Base-by-base conservation (phyloP, 371 early-diverging fungal genomes). In the Apophysomyces sp. region DNA sequence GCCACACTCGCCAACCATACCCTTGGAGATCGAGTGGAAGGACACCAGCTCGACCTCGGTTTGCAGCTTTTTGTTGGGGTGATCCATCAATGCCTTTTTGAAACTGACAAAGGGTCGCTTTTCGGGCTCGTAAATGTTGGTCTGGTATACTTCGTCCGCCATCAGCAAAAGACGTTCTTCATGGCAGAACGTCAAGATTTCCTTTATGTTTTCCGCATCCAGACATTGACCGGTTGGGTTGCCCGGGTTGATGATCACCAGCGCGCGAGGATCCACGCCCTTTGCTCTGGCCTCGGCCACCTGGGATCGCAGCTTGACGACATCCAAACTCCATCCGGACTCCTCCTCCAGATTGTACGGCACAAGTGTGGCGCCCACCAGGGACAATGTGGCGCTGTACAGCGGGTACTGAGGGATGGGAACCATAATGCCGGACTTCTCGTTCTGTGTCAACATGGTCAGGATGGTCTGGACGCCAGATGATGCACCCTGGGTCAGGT, bases 401-500 rank as follows among this genome's bases (percentile, higher is more conserved):
- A 98, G 88, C 16, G 99, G 99, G 66, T 98, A 98, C 71, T 98
- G 99, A 16, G 99, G 99, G 57, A 97, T 96, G 16, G 99, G 99
- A 15, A 98, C 96, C 95, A 98, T 92, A 67, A 97, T 84, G 30
- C 98, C 98, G 16, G 95, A 92, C 32, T 90, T 83, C 30, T 74
- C 60, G 69, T 92, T 74, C 49, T 91, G 71, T 3, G 94, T 91
- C 36, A 98, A 70, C 58, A 93, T 70, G 65, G 95, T 92, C 31
- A 98, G 76, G 29, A 94, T 84, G 4, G 84, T 79, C 73, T 98
- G 96, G 9, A 98, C 95, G 52, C 94, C 98, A 32, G 92, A 87
- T 4, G 90, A 92, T 15, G 91, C 92, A 28, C 85, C 98, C 59
- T 93, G 90, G 3, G 98, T 98, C 73, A 98, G 80, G 68, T 92